Evolutionary conservation across 1,284 basidiomycete species (phyloP).

Genomic region (Austroboletus rostrupii): DNA sequence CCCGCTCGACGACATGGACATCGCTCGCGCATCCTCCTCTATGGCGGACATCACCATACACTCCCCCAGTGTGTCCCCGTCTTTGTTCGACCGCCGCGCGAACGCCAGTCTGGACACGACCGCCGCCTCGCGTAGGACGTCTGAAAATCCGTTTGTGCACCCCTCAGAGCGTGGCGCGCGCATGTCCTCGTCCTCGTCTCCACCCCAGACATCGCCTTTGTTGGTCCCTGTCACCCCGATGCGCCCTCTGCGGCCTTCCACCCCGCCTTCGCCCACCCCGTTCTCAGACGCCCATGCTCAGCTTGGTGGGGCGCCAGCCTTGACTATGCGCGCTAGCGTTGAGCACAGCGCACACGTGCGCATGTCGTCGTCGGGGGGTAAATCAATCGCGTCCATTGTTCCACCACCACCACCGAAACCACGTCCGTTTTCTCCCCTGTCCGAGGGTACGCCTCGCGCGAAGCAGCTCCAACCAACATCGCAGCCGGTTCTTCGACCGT

Average conservation of each 20-base stretch:
- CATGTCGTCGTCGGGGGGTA: slow-evolving; percentile 18
- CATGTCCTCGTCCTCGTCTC: slow-evolving; percentile 6
- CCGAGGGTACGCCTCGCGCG: slow-evolving; percentile 26
- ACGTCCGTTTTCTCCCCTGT: slow-evolving; percentile 50
- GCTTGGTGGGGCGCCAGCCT: slow-evolving; percentile 11
- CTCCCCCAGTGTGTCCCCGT: slow-evolving; percentile 35
- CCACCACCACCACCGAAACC: slow-evolving; percentile 38
- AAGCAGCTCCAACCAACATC: slow-evolving; percentile 40
- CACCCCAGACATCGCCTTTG: neutral
- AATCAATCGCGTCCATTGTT: neutral
- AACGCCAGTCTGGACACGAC: slow-evolving; percentile 15
- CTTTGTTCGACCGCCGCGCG: slow-evolving; percentile 18
- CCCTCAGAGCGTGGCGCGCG: slow-evolving; percentile 32
- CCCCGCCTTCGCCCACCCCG: slow-evolving; percentile 36
- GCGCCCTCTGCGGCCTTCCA: slow-evolving; percentile 12
- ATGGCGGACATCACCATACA: slow-evolving; percentile 29
- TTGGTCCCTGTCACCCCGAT: slow-evolving; percentile 3
- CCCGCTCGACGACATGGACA: slow-evolving; percentile 49
- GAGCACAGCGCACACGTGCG: slow-evolving; percentile 1
- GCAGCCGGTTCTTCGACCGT: slow-evolving; percentile 32
- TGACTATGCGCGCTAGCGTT: slow-evolving; percentile 24
- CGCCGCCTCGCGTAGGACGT: neutral
- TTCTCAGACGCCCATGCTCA: slow-evolving; percentile 40
- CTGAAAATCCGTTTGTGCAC: slow-evolving; percentile 51
- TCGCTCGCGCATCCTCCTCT: slow-evolving; percentile 20